These are phyloP conservation scores for Penicillium sclerotigenum DNA, from an alignment of 2,329 filamentous ascomycete species.

Conservation along the genomic window DNA sequence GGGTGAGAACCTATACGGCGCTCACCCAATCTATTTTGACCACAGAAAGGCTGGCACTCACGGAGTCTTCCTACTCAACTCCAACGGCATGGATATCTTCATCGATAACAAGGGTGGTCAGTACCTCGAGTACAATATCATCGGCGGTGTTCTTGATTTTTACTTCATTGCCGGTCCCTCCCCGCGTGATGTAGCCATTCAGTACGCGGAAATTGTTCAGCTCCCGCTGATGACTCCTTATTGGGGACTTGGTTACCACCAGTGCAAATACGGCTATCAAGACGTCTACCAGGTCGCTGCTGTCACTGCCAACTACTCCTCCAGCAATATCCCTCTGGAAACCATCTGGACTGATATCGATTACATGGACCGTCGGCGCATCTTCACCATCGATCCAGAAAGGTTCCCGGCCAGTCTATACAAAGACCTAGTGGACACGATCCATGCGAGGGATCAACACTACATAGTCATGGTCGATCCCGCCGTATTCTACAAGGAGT, in stretches of 20 bases:
- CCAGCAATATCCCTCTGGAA: slow-evolving; percentile 40
- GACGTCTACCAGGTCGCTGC: slow-evolving; percentile 45
- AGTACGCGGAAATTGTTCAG: slow-evolving; percentile 51
- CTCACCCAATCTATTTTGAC: slow-evolving; percentile 66
- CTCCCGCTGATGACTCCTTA: slow-evolving; percentile 57
- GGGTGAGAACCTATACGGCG: slow-evolving; percentile 62
- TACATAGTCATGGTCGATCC: slow-evolving; percentile 74
- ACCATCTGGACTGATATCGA: slow-evolving; percentile 46
- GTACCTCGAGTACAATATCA: slow-evolving; percentile 69
- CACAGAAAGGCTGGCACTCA: slow-evolving; percentile 55
- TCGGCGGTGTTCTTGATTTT: slow-evolving; percentile 68
- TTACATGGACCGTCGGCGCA: slow-evolving; percentile 37
- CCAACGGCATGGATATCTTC: slow-evolving; percentile 67
- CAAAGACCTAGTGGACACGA: slow-evolving; percentile 59
- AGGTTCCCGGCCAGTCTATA: slow-evolving; percentile 33
- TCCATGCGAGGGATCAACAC: slow-evolving; percentile 64
- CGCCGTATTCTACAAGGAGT: slow-evolving; percentile 33
- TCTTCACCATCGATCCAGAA: slow-evolving; percentile 40
- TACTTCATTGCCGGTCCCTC: slow-evolving; percentile 57
- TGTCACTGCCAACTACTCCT: slow-evolving; percentile 41
- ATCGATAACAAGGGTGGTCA: slow-evolving; percentile 57
- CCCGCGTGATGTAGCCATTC: slow-evolving; percentile 51
- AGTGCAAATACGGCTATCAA: slow-evolving; percentile 62
- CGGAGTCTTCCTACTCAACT: slow-evolving; percentile 64
- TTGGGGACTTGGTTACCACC: slow-evolving; percentile 56